Conservation (phyloP, 768 basidiomycete genomes). For the Suillus tomentosus region DNA sequence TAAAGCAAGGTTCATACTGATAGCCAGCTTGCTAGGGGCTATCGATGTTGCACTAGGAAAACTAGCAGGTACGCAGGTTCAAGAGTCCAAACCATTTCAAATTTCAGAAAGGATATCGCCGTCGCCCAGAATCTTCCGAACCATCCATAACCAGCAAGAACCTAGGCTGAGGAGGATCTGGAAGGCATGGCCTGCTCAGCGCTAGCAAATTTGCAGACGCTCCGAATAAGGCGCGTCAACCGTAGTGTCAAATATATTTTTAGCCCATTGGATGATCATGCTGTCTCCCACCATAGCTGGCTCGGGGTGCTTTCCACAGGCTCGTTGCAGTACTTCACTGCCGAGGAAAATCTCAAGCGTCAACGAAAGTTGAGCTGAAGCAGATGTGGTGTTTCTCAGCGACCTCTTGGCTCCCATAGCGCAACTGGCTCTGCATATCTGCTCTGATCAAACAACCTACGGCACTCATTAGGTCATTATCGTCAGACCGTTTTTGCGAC, state of each 20-base stretch:
- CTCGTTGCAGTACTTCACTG: not conserved
- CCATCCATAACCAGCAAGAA: constrained; percentile 39
- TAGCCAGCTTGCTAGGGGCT: not conserved
- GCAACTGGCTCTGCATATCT: not conserved
- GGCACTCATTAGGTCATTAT: not conserved
- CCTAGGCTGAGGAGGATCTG: constrained; percentile 43
- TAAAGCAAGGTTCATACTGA: constrained; percentile 34
- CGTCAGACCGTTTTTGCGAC: not conserved
- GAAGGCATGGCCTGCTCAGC: constrained; percentile 31
- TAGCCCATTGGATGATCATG: not conserved
- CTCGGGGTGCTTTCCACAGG: not conserved
- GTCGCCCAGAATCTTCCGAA: not conserved
- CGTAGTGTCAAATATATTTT: constrained; percentile 21
- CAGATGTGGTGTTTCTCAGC: not conserved
- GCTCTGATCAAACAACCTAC: not conserved
- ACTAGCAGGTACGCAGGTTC: not conserved
- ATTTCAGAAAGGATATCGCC: not conserved
- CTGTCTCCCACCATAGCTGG: not conserved
- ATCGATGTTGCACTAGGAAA: not conserved
- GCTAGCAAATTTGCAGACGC: constrained; percentile 40
- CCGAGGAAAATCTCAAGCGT: not conserved
- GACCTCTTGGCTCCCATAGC: not conserved
- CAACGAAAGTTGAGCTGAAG: not conserved
- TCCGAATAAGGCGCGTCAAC: constrained; percentile 40
- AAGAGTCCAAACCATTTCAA: not conserved